A percentile compares a stretch with the other conserved stretches of the same genome.
Evolutionary conservation across 164 flowering plant species (phyloP).

Genomic region (Vitis amurensis): DNA sequence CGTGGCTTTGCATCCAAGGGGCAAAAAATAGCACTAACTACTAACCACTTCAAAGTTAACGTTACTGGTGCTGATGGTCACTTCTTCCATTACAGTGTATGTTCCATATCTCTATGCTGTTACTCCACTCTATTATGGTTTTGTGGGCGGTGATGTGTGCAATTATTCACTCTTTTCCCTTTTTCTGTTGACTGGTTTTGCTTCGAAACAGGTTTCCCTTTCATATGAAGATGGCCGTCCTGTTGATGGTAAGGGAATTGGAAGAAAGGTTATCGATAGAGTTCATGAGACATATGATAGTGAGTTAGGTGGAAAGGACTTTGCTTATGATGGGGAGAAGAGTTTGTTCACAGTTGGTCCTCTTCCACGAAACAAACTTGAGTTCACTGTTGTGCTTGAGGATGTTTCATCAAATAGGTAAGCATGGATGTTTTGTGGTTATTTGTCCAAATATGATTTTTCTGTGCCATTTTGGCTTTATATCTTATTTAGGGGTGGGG

Average conservation of each 20-base stretch:
- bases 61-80: conserved; percentile 51
- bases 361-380: conserved; percentile 75
- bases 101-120: conserved; percentile 12
- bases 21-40: conserved; percentile 48
- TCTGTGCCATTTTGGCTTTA: background rate
- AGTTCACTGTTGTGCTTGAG: conserved; percentile 82
- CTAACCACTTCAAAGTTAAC: conserved; percentile 84
- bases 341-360: conserved; percentile 84
- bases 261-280: conserved; percentile 71
- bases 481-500: background rate
- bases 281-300: conserved; percentile 67
- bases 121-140: background rate
- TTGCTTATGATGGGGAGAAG: conserved; percentile 96
- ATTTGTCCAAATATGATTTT: background rate
- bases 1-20: conserved; percentile 69
- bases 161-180: background rate
- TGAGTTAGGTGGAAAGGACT: conserved; percentile 69
- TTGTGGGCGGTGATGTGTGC: background rate
- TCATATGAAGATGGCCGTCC: conserved; percentile 86
- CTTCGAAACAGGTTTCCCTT: conserved; percentile 56
- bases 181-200: background rate
- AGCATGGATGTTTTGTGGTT: background rate
- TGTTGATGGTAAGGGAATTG: conserved; percentile 83
- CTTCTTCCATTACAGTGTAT: conserved; percentile 90
- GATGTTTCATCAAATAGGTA: conserved; percentile 66